Percentiles rank a stretch among this genome's conserved stretches.
Conservation (phyloP, 73 alveolate species). For the Tetrahymena borealis region DNA sequence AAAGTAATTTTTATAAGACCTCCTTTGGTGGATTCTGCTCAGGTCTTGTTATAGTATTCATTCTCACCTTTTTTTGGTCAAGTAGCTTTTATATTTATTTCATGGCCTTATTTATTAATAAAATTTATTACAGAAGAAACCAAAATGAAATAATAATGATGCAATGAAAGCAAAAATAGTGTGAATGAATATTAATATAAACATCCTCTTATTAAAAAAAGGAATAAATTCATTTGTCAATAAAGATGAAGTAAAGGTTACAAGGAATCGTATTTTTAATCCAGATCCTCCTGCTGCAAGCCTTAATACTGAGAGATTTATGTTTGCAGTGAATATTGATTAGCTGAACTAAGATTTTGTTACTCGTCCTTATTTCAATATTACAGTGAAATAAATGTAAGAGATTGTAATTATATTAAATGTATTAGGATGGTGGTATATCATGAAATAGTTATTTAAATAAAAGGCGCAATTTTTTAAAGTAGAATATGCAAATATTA, state of each 20-base stretch:
- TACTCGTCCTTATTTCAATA: not conserved
- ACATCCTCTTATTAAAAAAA: not conserved
- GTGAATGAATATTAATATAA: not conserved
- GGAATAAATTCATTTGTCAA: not conserved
- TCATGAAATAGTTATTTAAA: too few relatives aligned
- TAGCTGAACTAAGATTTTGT: not conserved
- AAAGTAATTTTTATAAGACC: not conserved
- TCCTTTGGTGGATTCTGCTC: not conserved
- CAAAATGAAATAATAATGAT: too few relatives aligned
- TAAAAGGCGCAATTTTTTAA: too few relatives aligned
- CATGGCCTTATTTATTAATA: not conserved
- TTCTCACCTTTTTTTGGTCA: not conserved
- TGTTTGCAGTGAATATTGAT: not conserved
- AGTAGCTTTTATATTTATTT: not conserved
- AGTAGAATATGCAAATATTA: too few relatives aligned
- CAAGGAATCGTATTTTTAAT: not conserved
- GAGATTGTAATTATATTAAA: too few relatives aligned
- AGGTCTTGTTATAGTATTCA: not conserved
- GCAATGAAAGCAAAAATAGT: too few relatives aligned
- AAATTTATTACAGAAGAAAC: not conserved
- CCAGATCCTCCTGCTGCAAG: not conserved
- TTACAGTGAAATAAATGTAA: not conserved
- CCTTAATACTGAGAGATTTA: not conserved
- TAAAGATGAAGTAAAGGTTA: not conserved
- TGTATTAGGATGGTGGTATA: too few relatives aligned